Base-by-base conservation (phyloP, 1,284 basidiomycete species). In the Schizophyllum amplum region DNA sequence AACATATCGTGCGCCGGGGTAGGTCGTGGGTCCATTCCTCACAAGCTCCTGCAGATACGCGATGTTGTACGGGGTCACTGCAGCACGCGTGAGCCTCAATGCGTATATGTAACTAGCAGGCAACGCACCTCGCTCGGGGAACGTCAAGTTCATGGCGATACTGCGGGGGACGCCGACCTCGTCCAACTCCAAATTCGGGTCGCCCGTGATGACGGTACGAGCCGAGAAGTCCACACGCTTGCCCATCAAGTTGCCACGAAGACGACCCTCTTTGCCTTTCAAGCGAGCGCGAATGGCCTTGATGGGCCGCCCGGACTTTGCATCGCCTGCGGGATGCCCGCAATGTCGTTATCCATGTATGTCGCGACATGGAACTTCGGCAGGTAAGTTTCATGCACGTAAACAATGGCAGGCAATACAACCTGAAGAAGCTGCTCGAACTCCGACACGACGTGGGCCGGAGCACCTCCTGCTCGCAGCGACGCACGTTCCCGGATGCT, bases 321-420 rank as follows among this genome's bases (percentile, higher is more conserved):
- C 66, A 98, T 75, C 0, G 96, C 94, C 69, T 98, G 95, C 0
- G 97, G 97, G 48, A 98, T 94, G 57, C 97, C 97, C 26, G 97
- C 94, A 62, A 99, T 96, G 70, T 99, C 95, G 70, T 99, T 99
- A 71, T 99, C 97, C 96, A 99, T 99, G 70, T 99, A 99, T 0
- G 97, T 99, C 5, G 96, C 97, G 60, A 97, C 94, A 69, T 99
- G 97, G 72, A 96, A 99, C 87, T 94, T 60, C 3, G 27, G 58
- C 48, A 42, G 33, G 33, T 54, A 51, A 24, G 47, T 53, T 59
- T 51, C 42, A 33, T 25, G 21, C 55, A 53, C 26, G 17, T 13
- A 52, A 56, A 54, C 13, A 24, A 20, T 57, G 33, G 15, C 46
- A 53, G 9, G 42, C 20, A 27, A 11, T 5, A 65, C 73, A 60